A percentile compares a stretch with the other conserved stretches of the same genome.
Conservation (phyloP, 768 basidiomycete species). For the Boletus barrowsii region DNA sequence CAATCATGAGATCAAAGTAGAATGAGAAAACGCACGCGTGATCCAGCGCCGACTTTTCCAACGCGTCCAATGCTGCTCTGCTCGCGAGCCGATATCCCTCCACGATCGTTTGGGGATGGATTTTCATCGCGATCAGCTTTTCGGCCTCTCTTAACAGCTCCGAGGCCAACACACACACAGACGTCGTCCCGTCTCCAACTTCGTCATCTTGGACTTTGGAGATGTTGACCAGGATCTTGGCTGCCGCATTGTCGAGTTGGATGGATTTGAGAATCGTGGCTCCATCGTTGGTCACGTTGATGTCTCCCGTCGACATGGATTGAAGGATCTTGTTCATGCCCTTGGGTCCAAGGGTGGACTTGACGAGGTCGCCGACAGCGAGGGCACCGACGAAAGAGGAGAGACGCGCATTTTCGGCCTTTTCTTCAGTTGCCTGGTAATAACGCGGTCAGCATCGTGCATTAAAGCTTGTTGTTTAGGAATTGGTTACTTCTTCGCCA, state of each 20-base stretch:
- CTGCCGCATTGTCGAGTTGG: slow-evolving; percentile 96
- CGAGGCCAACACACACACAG: slow-evolving; percentile 86
- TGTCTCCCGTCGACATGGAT: slow-evolving; percentile 82
- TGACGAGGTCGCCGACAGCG: slow-evolving; percentile 96
- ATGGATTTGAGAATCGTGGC: slow-evolving; percentile 98
- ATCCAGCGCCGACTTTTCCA: slow-evolving; percentile 81
- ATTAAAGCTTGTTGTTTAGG: too few relatives aligned
- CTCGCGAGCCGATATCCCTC: slow-evolving; percentile 96
- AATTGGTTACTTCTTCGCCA: slow-evolving; percentile 49
- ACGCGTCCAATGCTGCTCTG: slow-evolving; percentile 74
- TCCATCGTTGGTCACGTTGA: slow-evolving; percentile 98
- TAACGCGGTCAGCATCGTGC: slow-evolving; percentile 2
- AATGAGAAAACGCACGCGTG: slow-evolving; percentile 59
- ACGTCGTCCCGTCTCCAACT: slow-evolving; percentile 93
- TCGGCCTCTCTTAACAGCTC: slow-evolving; percentile 95
- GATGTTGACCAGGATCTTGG: slow-evolving; percentile 99
- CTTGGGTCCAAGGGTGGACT: slow-evolving; percentile 97
- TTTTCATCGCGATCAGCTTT: slow-evolving; percentile 85
- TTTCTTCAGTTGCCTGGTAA: slow-evolving; percentile 81
- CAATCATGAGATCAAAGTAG: not conserved
- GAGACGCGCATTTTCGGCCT: slow-evolving; percentile 96
- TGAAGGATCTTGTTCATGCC: slow-evolving; percentile 99
- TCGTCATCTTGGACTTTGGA: slow-evolving; percentile 99
- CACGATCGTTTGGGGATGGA: slow-evolving; percentile 97
- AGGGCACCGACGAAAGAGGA: slow-evolving; percentile 97